A percentile compares a stretch with the other conserved stretches of the same genome.
These are phyloP conservation scores for Camptophora hylomeconis DNA, from an alignment of 2,329 filamentous ascomycete species.

Conservation along the genomic window DNA sequence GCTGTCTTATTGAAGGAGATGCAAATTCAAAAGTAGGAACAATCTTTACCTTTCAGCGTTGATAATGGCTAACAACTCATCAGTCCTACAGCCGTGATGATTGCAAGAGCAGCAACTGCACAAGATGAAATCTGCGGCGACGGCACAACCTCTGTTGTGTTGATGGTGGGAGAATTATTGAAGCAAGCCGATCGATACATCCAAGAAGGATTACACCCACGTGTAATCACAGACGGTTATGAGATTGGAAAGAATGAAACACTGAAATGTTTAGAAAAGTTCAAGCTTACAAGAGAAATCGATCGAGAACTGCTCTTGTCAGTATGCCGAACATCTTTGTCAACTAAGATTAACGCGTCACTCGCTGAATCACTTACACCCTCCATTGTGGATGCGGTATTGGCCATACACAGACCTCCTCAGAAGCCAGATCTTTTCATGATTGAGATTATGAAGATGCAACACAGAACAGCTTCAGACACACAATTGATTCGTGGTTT, in stretches of 20 bases:
- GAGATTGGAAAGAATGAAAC: conserved; percentile 92
- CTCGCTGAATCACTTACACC: conserved; percentile 86
- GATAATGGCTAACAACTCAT: too few relatives aligned
- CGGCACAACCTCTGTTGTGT: conserved; percentile 89
- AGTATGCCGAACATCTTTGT: conserved; percentile 84
- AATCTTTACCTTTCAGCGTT: conserved; percentile 14
- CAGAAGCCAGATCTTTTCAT: conserved; percentile 95
- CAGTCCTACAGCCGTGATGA: conserved; percentile 81
- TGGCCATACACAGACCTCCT: conserved; percentile 80
- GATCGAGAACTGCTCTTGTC: conserved; percentile 88
- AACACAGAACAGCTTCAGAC: conserved; percentile 89
- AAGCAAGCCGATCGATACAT: conserved; percentile 98
- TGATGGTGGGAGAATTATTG: conserved; percentile 88
- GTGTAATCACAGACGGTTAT: conserved; percentile 94
- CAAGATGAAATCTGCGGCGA: conserved; percentile 98
- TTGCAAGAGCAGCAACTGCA: conserved; percentile 74
- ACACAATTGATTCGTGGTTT: conserved; percentile 91
- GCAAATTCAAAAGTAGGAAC: conserved; percentile 33
- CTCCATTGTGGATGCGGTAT: conserved; percentile 89
- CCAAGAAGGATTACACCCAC: conserved; percentile 87
- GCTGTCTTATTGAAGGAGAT: conserved; percentile 66
- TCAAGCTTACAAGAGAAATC: conserved; percentile 79
- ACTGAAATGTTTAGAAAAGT: conserved; percentile 86
- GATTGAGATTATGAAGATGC: conserved; percentile 99
- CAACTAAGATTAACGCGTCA: conserved; percentile 83